Conservation (phyloP, 768 basidiomycete species). For the Cyathus striatus region DNA sequence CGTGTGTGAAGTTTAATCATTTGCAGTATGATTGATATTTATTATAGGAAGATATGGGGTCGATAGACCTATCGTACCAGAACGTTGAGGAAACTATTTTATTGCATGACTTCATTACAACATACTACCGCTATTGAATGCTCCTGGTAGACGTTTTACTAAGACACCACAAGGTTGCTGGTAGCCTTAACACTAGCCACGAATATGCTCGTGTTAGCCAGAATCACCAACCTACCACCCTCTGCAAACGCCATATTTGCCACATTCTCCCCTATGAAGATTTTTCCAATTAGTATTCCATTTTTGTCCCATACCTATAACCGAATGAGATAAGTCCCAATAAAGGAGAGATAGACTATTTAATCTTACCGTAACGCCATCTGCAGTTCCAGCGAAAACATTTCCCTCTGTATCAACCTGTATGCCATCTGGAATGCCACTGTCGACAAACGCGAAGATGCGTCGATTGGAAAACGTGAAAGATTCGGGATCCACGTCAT, state of each 20-base stretch:
- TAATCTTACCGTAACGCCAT: slow-evolving; percentile 50
- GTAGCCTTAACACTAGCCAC: too few relatives aligned
- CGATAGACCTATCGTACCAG: too few relatives aligned
- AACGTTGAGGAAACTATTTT: too few relatives aligned
- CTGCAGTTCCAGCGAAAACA: slow-evolving; percentile 63
- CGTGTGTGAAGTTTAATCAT: too few relatives aligned
- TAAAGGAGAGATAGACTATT: background rate
- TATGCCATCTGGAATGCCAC: slow-evolving; percentile 64
- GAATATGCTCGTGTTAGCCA: slow-evolving; percentile 43
- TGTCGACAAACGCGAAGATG: slow-evolving; percentile 61
- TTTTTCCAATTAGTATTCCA: slow-evolving; percentile 60
- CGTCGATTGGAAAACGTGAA: slow-evolving; percentile 55
- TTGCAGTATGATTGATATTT: too few relatives aligned
- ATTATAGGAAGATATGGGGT: too few relatives aligned
- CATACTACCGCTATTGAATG: too few relatives aligned
- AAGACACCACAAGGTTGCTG: too few relatives aligned
- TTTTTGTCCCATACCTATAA: slow-evolving; percentile 32
- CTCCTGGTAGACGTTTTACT: too few relatives aligned
- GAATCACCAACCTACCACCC: slow-evolving; percentile 34
- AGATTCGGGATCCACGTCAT: slow-evolving; percentile 54
- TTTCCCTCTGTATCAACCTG: slow-evolving; percentile 62
- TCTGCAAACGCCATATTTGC: slow-evolving; percentile 44
- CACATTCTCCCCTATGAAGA: slow-evolving; percentile 43
- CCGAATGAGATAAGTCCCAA: background rate
- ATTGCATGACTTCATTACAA: too few relatives aligned